These are phyloP conservation scores for Pichia occidentalis DNA, from an alignment of 805 yeast genomes.

Conservation along the genomic window DNA sequence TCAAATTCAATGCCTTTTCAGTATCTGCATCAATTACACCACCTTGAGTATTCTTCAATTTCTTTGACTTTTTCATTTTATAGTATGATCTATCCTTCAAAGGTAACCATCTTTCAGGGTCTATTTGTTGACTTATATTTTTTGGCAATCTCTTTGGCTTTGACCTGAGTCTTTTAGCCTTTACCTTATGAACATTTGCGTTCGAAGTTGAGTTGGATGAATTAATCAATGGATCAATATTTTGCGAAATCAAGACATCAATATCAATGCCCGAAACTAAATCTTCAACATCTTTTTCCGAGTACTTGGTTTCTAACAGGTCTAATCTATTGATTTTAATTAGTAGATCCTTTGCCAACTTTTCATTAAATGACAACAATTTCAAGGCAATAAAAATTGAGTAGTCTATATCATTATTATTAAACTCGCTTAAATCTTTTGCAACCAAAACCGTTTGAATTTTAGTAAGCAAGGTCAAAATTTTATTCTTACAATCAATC, in stretches of 20 bases:
- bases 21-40: conserved; percentile 44
- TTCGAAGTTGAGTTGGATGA: conserved; percentile 11
- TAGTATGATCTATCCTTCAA: conserved; percentile 77
- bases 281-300: conserved; percentile 19
- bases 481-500: conserved; percentile 33
- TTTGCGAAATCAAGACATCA: conserved; percentile 25
- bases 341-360: conserved; percentile 28
- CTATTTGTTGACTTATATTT: conserved; percentile 30
- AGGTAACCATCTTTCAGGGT: conserved; percentile 89
- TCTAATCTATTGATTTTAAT: conserved; percentile 15
- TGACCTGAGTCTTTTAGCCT: conserved; percentile 22
- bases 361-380: conserved; percentile 31
- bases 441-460: conserved; percentile 21
- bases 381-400: conserved; percentile 32
- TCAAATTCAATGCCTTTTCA: conserved; percentile 31
- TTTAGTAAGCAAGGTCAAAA: conserved; percentile 27
- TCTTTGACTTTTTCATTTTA: conserved; percentile 69
- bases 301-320: conserved; percentile 15
- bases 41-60: conserved; percentile 55
- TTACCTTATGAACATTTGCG: conserved; percentile 12
- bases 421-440: conserved; percentile 9
- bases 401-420: conserved; percentile 22
- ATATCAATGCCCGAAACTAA: conserved; percentile 29
- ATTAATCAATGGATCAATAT: conserved; percentile 23
- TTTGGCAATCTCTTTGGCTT: conserved; percentile 26